Percentiles rank a stretch among this genome's conserved stretches.
These are phyloP conservation scores for Pulicaria dysenterica DNA, from an alignment of 129 eudicot species.

Conservation along the genomic window DNA sequence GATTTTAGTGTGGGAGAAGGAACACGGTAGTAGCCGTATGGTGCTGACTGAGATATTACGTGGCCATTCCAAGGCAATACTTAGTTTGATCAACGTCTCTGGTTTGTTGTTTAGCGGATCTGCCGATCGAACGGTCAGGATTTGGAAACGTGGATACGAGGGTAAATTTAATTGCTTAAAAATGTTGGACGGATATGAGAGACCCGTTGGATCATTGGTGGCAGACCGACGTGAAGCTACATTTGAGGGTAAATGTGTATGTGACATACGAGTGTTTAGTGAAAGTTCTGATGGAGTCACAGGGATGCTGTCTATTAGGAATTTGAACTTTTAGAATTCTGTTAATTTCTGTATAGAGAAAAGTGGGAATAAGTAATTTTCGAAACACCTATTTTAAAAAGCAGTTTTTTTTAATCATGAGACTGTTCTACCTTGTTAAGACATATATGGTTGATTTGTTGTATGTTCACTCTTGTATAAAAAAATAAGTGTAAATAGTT, in stretches of 20 bases:
- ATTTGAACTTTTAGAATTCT: slow-evolving; percentile 21
- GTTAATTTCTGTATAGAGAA: no score
- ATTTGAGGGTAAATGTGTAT: slow-evolving; percentile 14
- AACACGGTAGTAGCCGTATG: slow-evolving; percentile 61
- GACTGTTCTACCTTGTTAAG: no score
- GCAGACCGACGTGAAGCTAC: slow-evolving; percentile 27
- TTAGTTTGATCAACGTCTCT: slow-evolving; percentile 54
- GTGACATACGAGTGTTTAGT: slow-evolving; percentile 55
- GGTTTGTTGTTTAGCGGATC: slow-evolving; percentile 83
- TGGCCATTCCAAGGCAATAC: slow-evolving; percentile 69
- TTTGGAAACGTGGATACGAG: slow-evolving; percentile 59
- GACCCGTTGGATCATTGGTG: slow-evolving; percentile 70
- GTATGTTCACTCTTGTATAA: no score
- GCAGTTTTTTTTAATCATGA: no score
- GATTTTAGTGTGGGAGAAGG: slow-evolving; percentile 81
- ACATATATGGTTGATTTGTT: no score
- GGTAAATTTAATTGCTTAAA: slow-evolving; percentile 54
- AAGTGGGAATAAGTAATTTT: no score
- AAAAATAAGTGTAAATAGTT: no score
- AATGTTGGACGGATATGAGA: slow-evolving; percentile 59
- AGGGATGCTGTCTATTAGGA: slow-evolving; percentile 51
- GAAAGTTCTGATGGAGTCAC: slow-evolving; percentile 70
- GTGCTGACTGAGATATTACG: slow-evolving; percentile 63
- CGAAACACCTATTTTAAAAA: no score
- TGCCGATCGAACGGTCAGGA: slow-evolving; percentile 88